These are phyloP conservation scores for Aspergillus sp. DNA, from an alignment of 2,329 filamentous ascomycete species.

Conservation along the genomic window DNA sequence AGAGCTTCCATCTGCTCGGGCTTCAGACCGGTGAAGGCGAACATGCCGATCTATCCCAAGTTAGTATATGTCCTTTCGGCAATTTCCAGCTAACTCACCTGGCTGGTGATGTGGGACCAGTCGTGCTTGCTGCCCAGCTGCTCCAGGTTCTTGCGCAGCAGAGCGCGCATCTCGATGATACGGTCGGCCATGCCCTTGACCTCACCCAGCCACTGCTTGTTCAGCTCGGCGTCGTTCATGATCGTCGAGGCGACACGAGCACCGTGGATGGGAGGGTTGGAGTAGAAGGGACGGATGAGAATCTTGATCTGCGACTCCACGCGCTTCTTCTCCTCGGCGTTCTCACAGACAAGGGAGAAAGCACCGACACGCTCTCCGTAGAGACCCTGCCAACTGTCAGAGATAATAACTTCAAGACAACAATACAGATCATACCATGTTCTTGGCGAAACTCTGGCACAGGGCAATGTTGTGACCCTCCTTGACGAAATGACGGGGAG, in stretches of 20 bases:
- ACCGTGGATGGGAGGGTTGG: slow-evolving; percentile 95
- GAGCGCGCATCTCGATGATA: slow-evolving; percentile 96
- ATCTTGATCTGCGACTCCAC: slow-evolving; percentile 99
- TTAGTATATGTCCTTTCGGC: not conserved
- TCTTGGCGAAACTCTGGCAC: slow-evolving; percentile 96
- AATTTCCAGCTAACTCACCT: slow-evolving; percentile 43
- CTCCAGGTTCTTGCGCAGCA: slow-evolving; percentile 93
- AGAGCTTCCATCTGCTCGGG: slow-evolving; percentile 88
- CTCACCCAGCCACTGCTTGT: slow-evolving; percentile 92
- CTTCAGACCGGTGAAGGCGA: slow-evolving; percentile 92
- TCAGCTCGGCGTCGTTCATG: slow-evolving; percentile 78
- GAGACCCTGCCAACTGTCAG: slow-evolving; percentile 65
- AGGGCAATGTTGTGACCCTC: slow-evolving; percentile 86
- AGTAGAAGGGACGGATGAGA: slow-evolving; percentile 93
- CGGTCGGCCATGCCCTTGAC: slow-evolving; percentile 99
- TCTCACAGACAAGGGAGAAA: slow-evolving; percentile 86
- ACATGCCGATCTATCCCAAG: slow-evolving; percentile 81
- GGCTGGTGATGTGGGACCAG: slow-evolving; percentile 97
- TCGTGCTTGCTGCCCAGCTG: slow-evolving; percentile 93
- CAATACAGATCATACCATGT: slow-evolving; percentile 68
- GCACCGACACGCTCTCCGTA: slow-evolving; percentile 98
- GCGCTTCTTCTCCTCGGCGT: slow-evolving; percentile 87
- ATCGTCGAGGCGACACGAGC: slow-evolving; percentile 92
- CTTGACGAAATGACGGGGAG: slow-evolving; percentile 88
- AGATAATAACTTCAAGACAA: not conserved